Evolutionary conservation across 495 filamentous ascomycete species (phyloP).

Genomic region (Trichoderma virens): DNA sequence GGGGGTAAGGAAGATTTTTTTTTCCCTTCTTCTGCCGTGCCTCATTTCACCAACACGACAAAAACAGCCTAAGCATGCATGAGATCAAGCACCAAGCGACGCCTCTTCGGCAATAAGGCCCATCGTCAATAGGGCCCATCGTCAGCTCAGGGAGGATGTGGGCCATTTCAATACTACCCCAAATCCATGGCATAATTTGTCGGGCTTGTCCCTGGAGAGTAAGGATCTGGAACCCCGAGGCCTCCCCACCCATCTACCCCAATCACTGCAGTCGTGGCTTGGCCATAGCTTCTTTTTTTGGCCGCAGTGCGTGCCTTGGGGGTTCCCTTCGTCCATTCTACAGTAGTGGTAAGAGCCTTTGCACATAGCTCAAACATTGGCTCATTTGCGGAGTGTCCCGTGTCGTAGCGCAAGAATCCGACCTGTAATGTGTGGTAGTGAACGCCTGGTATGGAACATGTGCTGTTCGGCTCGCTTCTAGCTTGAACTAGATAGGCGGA

Average conservation of each 20-base stretch:
- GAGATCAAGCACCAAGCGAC: conserved; percentile 3
- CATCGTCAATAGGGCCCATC: conserved; percentile 4
- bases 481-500: not conserved
- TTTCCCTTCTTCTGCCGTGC: not conserved
- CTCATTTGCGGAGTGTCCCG: not conserved
- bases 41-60: not conserved
- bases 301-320: not conserved
- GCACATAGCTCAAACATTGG: not conserved
- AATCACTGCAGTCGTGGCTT: not conserved
- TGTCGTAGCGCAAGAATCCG: not conserved
- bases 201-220: not conserved
- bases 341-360: not conserved
- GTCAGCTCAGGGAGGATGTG: conserved; percentile 5
- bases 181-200: not conserved
- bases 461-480: not conserved
- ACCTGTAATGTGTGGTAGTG: not conserved
- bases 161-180: conserved; percentile 7
- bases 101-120: conserved; percentile 6
- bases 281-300: not conserved
- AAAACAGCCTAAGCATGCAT: not conserved
- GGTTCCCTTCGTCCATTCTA: conserved; percentile 2
- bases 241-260: conserved; percentile 4
- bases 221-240: conserved; percentile 3
- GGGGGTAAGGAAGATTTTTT: not conserved
- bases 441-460: not conserved